Evolutionary conservation across 371 early-diverging fungal species (phyloP).

Genomic region (Batkoa obscura): DNA sequence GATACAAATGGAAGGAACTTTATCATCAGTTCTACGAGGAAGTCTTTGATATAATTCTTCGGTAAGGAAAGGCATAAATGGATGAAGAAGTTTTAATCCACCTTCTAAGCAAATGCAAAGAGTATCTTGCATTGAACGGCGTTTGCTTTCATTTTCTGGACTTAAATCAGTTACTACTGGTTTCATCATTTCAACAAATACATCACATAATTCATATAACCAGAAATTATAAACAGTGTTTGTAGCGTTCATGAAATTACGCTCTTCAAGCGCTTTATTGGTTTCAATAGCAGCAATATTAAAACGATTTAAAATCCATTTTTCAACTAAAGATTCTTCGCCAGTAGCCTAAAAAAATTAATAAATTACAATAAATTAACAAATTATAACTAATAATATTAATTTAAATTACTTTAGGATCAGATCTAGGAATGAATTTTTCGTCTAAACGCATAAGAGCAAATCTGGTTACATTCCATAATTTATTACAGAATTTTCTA

Average conservation of each 20-base stretch:
- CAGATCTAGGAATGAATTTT: constrained; percentile 46
- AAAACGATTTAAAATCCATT: constrained; percentile 86
- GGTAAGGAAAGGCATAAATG: constrained; percentile 98
- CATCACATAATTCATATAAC: constrained; percentile 95
- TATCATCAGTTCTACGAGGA: constrained; percentile 44
- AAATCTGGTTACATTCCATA: constrained; percentile 97
- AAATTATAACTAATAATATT: neutral
- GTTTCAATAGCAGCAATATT: constrained; percentile 61
- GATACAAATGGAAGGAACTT: constrained; percentile 33
- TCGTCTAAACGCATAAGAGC: constrained; percentile 80
- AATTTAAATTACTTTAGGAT: constrained; percentile 16
- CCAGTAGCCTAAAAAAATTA: constrained; percentile 32
- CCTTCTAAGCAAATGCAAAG: constrained; percentile 87
- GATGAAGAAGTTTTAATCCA: constrained; percentile 87
- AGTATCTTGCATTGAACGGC: constrained; percentile 52
- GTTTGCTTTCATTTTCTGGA: constrained; percentile 22
- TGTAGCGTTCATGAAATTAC: constrained; percentile 94
- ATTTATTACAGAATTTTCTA: constrained; percentile 99
- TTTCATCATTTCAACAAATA: constrained; percentile 88
- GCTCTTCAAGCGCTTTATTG: constrained; percentile 54
- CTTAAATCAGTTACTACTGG: constrained; percentile 40
- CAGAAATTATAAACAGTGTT: constrained; percentile 84
- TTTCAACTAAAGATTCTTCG: constrained; percentile 67
- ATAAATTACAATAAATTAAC: neutral
- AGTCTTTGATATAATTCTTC: constrained; percentile 97